Conservation (phyloP, 768 basidiomycete genomes). For the Auricularia auricula-judae region DNA sequence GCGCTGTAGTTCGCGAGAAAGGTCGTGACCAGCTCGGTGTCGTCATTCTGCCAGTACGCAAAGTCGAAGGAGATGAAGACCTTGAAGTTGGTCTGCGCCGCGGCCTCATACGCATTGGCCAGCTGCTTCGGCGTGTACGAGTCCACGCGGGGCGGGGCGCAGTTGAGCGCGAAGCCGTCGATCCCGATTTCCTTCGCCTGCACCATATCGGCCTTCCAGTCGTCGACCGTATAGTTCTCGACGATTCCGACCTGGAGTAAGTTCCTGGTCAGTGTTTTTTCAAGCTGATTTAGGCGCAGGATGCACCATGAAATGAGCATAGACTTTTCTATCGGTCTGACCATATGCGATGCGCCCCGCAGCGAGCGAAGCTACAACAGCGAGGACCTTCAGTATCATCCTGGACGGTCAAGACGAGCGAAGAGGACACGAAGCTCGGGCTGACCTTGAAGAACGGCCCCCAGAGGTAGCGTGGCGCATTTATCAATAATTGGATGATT, state of each 20-base stretch:
- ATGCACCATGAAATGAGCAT: neutral
- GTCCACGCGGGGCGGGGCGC: neutral
- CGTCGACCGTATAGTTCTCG: neutral
- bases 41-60: constrained; percentile 1
- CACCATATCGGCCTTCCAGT: neutral
- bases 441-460: neutral
- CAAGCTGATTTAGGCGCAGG: too few species aligned
- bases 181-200: neutral
- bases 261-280: neutral
- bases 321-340: neutral
- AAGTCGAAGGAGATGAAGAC: constrained; percentile 2
- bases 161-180: constrained; percentile 1
- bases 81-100: neutral
- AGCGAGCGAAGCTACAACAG: neutral
- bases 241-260: neutral
- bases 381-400: neutral
- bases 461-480: too few species aligned
- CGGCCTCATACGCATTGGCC: neutral
- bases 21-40: neutral
- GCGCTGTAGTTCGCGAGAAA: constrained; percentile 1
- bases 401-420: neutral
- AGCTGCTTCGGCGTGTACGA: neutral
- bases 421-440: neutral
- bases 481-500: too few species aligned
- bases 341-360: neutral